Evolutionary conservation across 495 filamentous ascomycete species (phyloP), one percentile per base, ranked within the genome.

Genomic region (Hyaloscypha hepaticicola): DNA sequence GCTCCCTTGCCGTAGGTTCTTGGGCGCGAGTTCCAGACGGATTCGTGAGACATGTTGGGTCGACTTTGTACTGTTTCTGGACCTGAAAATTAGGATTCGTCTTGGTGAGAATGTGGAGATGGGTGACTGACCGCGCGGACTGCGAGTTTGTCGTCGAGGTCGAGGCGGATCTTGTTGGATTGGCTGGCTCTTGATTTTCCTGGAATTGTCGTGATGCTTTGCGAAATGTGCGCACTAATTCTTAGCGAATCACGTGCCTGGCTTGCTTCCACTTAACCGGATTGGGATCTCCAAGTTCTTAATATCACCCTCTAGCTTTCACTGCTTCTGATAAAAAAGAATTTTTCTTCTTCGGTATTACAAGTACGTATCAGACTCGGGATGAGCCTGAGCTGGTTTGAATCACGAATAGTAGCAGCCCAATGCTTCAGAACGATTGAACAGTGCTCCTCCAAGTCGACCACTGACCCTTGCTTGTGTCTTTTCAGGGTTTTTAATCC

Each of bases 21-120:
- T 71, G 95, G 95, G 77, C 95, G 92, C 77, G 92, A 96, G 89
- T 94, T 96, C 95, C 95, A 99, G 82, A 99, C 93, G 71, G 89
- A 91, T 84, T 97, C 95, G 92, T 99, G 93, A 87, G 93, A 93
- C 93, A 96, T 96, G 75, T 31, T 58, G 56, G 31, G 33, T 57
- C n/a, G 53, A 57, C 29, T 28, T 29, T 57, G 25, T 24, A 57
- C 26, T 41, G 56, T 58, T 45, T 56, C 25, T 69, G 45, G 72
- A 91, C 85, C 78, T 75, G 58, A 66, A 68, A 67, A 26, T 63
- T 68, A 57, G 58, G 34, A 48, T 55, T 61, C 29, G 31, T 49
- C 27, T 57, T 22, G 5, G 38, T 45, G 9, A 11, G 28, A 6
- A 28, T 33, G 41, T 61, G 38, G 66, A 26, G 31, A 55, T 41